A percentile compares a stretch with the other conserved stretches of the same genome.
These are phyloP conservation scores for Pseudozyma sp. DNA, from an alignment of 1,284 basidiomycete genomes.

Conservation along the genomic window DNA sequence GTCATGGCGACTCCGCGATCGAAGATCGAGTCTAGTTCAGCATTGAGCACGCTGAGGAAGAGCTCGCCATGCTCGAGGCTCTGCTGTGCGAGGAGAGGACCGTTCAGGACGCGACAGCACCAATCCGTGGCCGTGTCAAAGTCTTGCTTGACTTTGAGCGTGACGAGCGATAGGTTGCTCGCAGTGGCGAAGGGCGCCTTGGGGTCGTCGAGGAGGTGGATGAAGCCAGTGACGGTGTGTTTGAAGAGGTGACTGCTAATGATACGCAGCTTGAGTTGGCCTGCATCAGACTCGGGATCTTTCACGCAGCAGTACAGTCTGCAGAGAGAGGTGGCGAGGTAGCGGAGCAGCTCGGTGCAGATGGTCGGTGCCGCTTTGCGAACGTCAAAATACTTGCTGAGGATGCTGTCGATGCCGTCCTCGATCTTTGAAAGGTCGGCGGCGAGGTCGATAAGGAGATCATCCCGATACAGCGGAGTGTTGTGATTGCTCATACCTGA, in stretches of 20 bases:
- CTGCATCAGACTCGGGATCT: slow-evolving; percentile 18
- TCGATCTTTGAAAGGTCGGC: slow-evolving; percentile 21
- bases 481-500: not conserved
- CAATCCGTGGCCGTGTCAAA: slow-evolving; percentile 23
- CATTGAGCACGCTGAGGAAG: slow-evolving; percentile 30
- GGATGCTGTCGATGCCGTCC: slow-evolving; percentile 23
- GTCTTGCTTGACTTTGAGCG: slow-evolving; percentile 16
- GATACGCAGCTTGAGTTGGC: slow-evolving; percentile 22
- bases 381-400: slow-evolving; percentile 26
- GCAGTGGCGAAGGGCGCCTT: slow-evolving; percentile 24
- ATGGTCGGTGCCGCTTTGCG: slow-evolving; percentile 6
- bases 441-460: slow-evolving; percentile 4
- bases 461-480: slow-evolving; percentile 8
- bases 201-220: slow-evolving; percentile 33
- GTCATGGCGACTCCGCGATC: slow-evolving; percentile 14
- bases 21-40: slow-evolving; percentile 27
- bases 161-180: slow-evolving; percentile 18
- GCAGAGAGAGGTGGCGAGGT: slow-evolving; percentile 20
- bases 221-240: slow-evolving; percentile 38
- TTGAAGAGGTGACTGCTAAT: slow-evolving; percentile 36
- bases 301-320: slow-evolving; percentile 21
- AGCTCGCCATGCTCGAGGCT: slow-evolving; percentile 21
- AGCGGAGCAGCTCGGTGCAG: slow-evolving; percentile 29
- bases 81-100: slow-evolving; percentile 3
- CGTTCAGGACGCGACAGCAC: slow-evolving; percentile 12